Base-by-base conservation (phyloP, 169 alveolate genomes). In the Eimeria brunetti region DNA sequence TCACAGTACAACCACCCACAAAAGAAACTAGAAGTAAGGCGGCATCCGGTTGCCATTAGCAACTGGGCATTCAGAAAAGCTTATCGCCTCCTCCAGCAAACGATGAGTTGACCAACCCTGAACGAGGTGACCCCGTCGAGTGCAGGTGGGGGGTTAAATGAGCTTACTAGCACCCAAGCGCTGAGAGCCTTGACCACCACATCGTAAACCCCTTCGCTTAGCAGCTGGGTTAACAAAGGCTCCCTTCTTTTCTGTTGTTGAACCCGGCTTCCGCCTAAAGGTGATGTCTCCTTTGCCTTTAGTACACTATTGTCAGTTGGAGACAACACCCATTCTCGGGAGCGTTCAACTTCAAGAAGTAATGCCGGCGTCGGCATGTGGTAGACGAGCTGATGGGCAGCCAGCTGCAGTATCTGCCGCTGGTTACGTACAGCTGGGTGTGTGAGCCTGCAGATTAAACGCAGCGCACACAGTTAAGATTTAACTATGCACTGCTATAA, bases 361-460 rank as follows among this genome's bases (percentile, higher is more conserved):
- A 85, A 71, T 27, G 30, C 20, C 46, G 92, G 92, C 92, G 60
- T 85, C 18, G 92, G 92, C 81, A 85, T 56, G 80, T 85, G 92
- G 30, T 58, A 41, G 33, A 85, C 92, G 7, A 85, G 80, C 46
- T 85, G 92, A 51, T 85, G 92, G 62, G 92, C 92, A 60, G 92
- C 92, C n/a, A 85, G 92, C 92, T 85, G 81, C 80, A 85, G 27
- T 49, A 85, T 60, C 81, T 41, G 92, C 60, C 49, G 92, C 51
- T 85, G 76, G 62, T 85, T 85, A n/a, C 92, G 92, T 18, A 85
- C 80, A 27, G 92, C 92, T 62, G 92, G 92, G 62, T 85, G 92
- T 38, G 92, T 85, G 30, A 85, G 92, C 62, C 92, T 85, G 62
- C 58, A 38, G 6, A 41, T 18, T 33, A 49, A 58, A 49, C 41